Conservation (phyloP, 352 stramenopile genomes). For the Globisporangium splendens region DNA sequence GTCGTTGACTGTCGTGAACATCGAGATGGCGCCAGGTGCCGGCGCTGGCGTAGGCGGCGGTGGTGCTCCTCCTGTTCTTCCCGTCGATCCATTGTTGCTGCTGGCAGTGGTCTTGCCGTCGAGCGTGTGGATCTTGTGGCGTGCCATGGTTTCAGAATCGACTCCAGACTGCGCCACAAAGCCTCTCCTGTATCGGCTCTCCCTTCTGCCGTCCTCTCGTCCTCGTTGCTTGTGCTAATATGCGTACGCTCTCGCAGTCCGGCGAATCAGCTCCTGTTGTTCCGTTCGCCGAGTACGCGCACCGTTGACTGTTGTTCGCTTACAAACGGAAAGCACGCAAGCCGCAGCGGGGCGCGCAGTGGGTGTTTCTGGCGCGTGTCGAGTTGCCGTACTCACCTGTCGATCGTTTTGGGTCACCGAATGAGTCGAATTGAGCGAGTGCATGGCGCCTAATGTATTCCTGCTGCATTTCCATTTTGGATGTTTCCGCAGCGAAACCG, state of each 20-base stretch:
- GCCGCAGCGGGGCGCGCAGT: no score
- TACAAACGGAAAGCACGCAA: no score
- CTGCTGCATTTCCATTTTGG: neutral
- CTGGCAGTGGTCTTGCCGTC: slow-evolving; percentile 11
- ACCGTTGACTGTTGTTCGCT: no score
- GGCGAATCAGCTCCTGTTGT: no score
- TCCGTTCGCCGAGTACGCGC: no score
- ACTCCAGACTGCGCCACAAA: neutral
- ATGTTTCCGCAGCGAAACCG: neutral
- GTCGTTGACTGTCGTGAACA: slow-evolving; percentile 28
- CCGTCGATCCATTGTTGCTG: slow-evolving; percentile 4
- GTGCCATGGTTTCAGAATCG: neutral
- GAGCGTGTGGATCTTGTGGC: no score
- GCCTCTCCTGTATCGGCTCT: no score
- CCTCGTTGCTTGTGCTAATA: no score
- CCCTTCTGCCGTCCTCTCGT: no score
- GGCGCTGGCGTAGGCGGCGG: neutral
- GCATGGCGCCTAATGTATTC: neutral
- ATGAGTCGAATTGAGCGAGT: no score
- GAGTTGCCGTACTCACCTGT: neutral
- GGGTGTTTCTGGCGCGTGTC: neutral
- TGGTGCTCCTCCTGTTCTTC: neutral
- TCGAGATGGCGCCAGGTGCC: slow-evolving; percentile 1
- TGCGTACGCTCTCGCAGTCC: no score
- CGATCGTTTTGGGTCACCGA: neutral